A percentile compares a stretch with the other conserved stretches of the same genome.
Conservation (phyloP, 345 rosid genomes). For the Erodium maritimum region DNA sequence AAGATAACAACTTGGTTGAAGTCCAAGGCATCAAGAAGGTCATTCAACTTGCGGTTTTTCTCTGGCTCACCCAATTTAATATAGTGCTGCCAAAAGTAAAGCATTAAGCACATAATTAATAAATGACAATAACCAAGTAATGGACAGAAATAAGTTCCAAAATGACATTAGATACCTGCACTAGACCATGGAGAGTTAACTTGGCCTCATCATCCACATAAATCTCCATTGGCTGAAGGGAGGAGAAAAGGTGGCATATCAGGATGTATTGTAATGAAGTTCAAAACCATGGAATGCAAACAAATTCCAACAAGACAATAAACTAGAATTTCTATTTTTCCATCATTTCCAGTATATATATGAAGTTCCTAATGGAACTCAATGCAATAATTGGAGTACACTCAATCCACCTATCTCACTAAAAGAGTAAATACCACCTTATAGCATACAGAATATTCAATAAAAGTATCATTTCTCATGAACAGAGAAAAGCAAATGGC, state of each 20-base stretch:
- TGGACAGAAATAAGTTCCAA: neutral
- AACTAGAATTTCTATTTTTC: too few species aligned
- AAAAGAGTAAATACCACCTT: too few species aligned
- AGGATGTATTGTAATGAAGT: neutral
- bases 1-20: conserved; percentile 97
- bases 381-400: too few species aligned
- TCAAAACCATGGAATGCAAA: neutral
- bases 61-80: conserved; percentile 90
- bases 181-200: conserved; percentile 97
- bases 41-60: conserved; percentile 94
- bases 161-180: conserved; percentile 42
- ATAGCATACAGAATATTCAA: too few species aligned
- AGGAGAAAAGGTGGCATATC: conserved; percentile 38
- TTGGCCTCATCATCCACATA: conserved; percentile 98
- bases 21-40: conserved; percentile 96
- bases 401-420: too few species aligned
- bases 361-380: too few species aligned
- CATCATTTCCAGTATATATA: too few species aligned
- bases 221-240: conserved; percentile 99
- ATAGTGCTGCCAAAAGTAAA: conserved; percentile 57
- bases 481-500: too few species aligned
- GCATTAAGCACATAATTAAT: neutral
- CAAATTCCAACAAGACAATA: too few species aligned
- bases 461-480: too few species aligned
- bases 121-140: neutral